These are phyloP conservation scores for Kwoniella dejecticola DNA, from an alignment of 768 basidiomycete genomes.

Conservation along the genomic window DNA sequence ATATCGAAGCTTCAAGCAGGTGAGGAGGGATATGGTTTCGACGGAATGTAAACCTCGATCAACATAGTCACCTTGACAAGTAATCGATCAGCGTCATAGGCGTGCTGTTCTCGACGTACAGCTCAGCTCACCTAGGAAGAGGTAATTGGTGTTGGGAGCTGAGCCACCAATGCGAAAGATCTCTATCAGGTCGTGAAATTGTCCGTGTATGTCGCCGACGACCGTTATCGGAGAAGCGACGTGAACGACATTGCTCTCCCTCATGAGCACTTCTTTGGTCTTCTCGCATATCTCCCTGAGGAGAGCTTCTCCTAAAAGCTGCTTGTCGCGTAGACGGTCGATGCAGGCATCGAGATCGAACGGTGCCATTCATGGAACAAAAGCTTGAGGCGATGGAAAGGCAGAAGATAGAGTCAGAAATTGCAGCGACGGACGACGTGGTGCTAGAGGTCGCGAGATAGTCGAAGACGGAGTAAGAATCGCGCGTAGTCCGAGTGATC, in stretches of 20 bases:
- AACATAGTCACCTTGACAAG: conserved; percentile 84
- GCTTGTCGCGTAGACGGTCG: conserved; percentile 82
- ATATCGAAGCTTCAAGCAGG: conserved; percentile 93
- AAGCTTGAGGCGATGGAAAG: neutral
- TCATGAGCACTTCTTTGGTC: conserved; percentile 98
- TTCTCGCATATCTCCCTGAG: conserved; percentile 99
- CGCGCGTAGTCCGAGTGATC: no score
- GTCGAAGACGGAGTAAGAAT: no score
- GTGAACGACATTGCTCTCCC: conserved; percentile 97
- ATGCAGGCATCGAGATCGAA: conserved; percentile 99
- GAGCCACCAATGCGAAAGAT: conserved; percentile 98
- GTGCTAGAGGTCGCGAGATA: no score
- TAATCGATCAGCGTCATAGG: neutral
- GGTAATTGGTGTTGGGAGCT: conserved; percentile 94
- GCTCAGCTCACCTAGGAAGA: conserved; percentile 79
- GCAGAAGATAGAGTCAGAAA: neutral
- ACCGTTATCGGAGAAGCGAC: conserved; percentile 96
- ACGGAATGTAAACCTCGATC: conserved; percentile 97
- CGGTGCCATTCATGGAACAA: conserved; percentile 43
- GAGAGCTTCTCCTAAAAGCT: conserved; percentile 89
- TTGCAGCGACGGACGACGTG: neutral
- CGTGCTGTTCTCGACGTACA: neutral
- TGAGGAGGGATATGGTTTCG: conserved; percentile 95
- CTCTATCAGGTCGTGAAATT: conserved; percentile 99
- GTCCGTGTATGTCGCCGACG: conserved; percentile 98